These are phyloP conservation scores for Euphorbia schlechtendalii DNA, from an alignment of 441 rosid genomes.

Conservation along the genomic window DNA sequence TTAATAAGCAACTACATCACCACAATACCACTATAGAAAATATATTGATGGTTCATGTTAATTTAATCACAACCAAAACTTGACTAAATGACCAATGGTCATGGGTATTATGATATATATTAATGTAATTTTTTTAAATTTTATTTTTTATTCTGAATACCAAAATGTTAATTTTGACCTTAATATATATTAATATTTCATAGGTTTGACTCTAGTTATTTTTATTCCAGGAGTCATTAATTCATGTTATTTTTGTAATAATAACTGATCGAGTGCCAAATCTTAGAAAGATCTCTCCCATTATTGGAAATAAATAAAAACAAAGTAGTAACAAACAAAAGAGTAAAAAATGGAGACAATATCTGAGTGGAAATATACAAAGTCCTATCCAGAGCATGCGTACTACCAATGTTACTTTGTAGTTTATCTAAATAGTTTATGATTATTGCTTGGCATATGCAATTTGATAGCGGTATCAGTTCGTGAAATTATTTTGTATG, in stretches of 20 bases:
- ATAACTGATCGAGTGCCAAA: constrained; percentile 14
- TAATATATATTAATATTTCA: not conserved
- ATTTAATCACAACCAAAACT: constrained; percentile 9
- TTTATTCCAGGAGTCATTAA: constrained; percentile 1
- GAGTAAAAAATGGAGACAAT: not conserved
- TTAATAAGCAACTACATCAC: not conserved
- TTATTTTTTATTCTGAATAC: not conserved
- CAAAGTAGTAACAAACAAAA: not conserved
- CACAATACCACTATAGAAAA: not conserved
- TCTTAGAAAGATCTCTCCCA: constrained; percentile 8
- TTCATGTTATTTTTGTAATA: constrained; percentile 2
- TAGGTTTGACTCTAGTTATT: constrained; percentile 12
- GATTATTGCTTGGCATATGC: not conserved
- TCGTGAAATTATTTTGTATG: too few species aligned
- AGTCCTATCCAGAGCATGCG: not conserved
- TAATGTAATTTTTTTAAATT: not conserved
- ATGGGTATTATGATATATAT: not conserved
- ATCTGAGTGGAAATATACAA: constrained; percentile 5
- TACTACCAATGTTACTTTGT: not conserved
- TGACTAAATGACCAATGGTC: constrained; percentile 11
- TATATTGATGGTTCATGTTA: constrained; percentile 19
- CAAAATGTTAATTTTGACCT: constrained; percentile 1
- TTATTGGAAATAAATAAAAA: not conserved
- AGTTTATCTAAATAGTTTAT: not conserved
- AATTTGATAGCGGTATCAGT: too few species aligned